phyloP scores from a whole-genome alignment of 257 asterid genomes.

The Solanum chilense region DNA sequence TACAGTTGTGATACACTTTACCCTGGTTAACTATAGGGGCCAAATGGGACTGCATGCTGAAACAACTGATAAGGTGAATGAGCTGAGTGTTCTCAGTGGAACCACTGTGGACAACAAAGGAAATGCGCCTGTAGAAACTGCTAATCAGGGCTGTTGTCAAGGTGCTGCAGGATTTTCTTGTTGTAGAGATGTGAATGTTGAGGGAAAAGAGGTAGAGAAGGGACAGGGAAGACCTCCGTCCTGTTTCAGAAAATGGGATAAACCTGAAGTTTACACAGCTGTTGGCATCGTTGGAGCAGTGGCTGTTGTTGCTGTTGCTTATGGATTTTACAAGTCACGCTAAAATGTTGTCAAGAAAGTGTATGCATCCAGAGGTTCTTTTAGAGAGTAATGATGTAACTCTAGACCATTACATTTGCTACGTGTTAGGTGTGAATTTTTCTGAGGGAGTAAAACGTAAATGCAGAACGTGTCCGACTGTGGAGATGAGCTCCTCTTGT shows the following conservation, averaged over 20 bases:
- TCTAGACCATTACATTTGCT: neutral
- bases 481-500: neutral
- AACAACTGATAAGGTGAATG: constrained; percentile 37
- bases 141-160: constrained; percentile 68
- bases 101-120: constrained; percentile 12
- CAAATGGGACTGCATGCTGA: constrained; percentile 55
- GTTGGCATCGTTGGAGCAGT: constrained; percentile 64
- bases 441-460: neutral
- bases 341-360: constrained; percentile 9
- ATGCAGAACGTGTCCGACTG: neutral
- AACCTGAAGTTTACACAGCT: constrained; percentile 53
- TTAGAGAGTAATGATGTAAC: neutral
- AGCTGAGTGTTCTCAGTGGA: constrained; percentile 40
- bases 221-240: constrained; percentile 18
- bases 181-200: constrained; percentile 48
- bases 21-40: constrained; percentile 45
- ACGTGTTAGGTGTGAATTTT: neutral
- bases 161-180: constrained; percentile 69
- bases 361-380: neutral
- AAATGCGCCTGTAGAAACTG: constrained; percentile 31
- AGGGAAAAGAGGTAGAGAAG: constrained; percentile 28
- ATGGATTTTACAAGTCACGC: constrained; percentile 46
- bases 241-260: constrained; percentile 60
- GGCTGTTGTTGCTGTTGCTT: constrained; percentile 66
- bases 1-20: neutral